phyloP scores from a whole-genome alignment of 1,284 basidiomycete species.

The Heterobasidion irregulare region DNA sequence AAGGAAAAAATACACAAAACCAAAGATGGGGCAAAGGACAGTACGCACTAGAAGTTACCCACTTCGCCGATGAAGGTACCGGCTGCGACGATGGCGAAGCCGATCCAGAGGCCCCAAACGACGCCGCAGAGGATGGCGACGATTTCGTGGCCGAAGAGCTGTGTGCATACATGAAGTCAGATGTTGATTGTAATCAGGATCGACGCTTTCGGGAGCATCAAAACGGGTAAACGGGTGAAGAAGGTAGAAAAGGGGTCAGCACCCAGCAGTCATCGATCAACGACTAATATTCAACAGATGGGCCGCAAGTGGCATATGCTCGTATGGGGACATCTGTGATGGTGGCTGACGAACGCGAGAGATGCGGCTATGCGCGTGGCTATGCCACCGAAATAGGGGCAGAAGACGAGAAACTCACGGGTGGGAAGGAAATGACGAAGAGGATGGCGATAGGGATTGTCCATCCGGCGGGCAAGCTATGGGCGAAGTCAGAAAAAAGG shows the following conservation, averaged over 20 bases:
- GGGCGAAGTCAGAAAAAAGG: conserved; percentile 11
- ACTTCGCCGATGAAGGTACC: conserved; percentile 42
- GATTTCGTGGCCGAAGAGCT: conserved; percentile 48
- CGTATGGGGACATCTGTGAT: no score
- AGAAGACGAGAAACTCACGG: conserved; percentile 32
- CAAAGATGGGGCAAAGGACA: neutral
- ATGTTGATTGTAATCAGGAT: conserved; percentile 4
- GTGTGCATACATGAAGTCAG: neutral
- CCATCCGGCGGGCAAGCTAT: conserved; percentile 48
- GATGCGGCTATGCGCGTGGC: no score
- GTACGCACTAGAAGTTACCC: conserved; percentile 40
- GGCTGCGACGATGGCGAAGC: conserved; percentile 39
- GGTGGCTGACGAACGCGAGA: no score
- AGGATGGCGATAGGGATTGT: conserved; percentile 76
- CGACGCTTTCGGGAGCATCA: no score
- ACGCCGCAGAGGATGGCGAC: conserved; percentile 44
- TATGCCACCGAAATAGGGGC: no score
- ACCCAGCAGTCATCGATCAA: no score
- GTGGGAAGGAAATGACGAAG: conserved; percentile 74
- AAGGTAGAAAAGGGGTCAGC: no score
- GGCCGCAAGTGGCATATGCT: no score
- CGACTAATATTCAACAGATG: no score
- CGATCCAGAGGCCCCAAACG: conserved; percentile 41
- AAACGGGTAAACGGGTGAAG: no score
- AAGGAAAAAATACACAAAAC: conserved; percentile 6